phyloP scores from a whole-genome alignment of 371 early-diverging fungal species.

The Mucor saturninus region DNA sequence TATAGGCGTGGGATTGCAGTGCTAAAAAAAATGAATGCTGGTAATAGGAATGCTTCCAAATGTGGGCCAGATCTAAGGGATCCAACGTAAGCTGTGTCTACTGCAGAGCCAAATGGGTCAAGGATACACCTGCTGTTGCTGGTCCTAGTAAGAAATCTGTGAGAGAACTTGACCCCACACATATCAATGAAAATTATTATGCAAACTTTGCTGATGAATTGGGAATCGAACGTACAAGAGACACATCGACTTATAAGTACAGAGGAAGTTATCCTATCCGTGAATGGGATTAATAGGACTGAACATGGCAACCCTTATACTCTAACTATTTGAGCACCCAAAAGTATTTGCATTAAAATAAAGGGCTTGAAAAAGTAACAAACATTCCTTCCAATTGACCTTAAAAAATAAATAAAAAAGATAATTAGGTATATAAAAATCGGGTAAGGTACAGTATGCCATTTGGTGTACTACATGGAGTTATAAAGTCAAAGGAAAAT shows the following conservation, averaged over 20 bases:
- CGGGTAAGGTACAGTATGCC: too few relatives aligned
- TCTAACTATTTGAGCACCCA: too few relatives aligned
- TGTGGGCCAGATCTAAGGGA: conserved; percentile 29
- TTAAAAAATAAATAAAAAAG: too few relatives aligned
- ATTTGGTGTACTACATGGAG: too few relatives aligned
- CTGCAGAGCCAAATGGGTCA: conserved; percentile 39
- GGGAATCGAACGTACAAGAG: conserved; percentile 29
- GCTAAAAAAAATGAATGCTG: background rate
- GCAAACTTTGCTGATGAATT: conserved; percentile 35
- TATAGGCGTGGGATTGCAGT: background rate
- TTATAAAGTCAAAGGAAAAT: too few relatives aligned
- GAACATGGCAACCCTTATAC: too few relatives aligned
- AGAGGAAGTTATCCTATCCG: background rate
- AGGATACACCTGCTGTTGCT: background rate
- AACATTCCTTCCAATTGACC: too few relatives aligned
- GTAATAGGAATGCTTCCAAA: conserved; percentile 29
- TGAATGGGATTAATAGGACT: too few relatives aligned
- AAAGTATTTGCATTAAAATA: too few relatives aligned
- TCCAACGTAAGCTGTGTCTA: conserved; percentile 40
- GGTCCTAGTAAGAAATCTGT: conserved; percentile 5
- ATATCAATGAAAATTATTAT: conserved; percentile 20
- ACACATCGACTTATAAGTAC: conserved; percentile 15
- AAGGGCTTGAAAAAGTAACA: too few relatives aligned
- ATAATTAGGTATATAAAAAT: too few relatives aligned
- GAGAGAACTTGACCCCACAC: conserved; percentile 1